A percentile compares a stretch with the other conserved stretches of the same genome.
These are phyloP conservation scores for Diaporthe caulivora DNA, from an alignment of 2,329 filamentous ascomycete genomes.

Conservation along the genomic window DNA sequence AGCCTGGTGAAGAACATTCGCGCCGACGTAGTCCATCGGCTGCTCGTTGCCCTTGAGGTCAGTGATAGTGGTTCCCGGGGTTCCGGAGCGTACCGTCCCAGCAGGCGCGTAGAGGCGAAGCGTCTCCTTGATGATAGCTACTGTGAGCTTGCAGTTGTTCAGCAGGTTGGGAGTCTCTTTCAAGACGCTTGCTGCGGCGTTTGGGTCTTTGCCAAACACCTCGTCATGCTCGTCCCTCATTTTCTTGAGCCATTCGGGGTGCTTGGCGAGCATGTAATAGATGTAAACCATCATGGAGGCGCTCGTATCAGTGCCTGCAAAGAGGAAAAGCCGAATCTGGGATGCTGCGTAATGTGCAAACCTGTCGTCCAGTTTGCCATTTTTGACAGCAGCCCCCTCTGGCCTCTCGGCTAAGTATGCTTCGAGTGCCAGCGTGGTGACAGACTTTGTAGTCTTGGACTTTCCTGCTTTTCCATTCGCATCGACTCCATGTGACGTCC, in stretches of 20 bases:
- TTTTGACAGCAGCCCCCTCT: background rate
- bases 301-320: slow-evolving; percentile 18
- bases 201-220: slow-evolving; percentile 3
- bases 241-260: slow-evolving; percentile 9
- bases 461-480: background rate
- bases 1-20: slow-evolving; percentile 19
- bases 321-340: slow-evolving; percentile 25
- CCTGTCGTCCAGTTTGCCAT: background rate
- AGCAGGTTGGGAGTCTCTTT: background rate
- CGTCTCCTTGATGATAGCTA: slow-evolving; percentile 15
- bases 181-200: background rate
- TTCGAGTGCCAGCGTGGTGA: slow-evolving; percentile 21
- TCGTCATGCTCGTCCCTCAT: slow-evolving; percentile 7
- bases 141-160: slow-evolving; percentile 22
- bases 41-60: slow-evolving; percentile 16
- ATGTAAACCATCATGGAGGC: slow-evolving; percentile 7
- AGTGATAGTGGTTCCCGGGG: background rate
- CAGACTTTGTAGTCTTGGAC: slow-evolving; percentile 6
- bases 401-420: background rate
- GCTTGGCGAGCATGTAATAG: slow-evolving; percentile 27
- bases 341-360: slow-evolving; percentile 7
- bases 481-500: background rate
- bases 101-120: slow-evolving; percentile 12
- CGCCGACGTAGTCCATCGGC: slow-evolving; percentile 10
- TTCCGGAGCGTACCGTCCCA: background rate